Conservation (phyloP, 169 alveolate genomes). For the Babesia bigemina region DNA sequence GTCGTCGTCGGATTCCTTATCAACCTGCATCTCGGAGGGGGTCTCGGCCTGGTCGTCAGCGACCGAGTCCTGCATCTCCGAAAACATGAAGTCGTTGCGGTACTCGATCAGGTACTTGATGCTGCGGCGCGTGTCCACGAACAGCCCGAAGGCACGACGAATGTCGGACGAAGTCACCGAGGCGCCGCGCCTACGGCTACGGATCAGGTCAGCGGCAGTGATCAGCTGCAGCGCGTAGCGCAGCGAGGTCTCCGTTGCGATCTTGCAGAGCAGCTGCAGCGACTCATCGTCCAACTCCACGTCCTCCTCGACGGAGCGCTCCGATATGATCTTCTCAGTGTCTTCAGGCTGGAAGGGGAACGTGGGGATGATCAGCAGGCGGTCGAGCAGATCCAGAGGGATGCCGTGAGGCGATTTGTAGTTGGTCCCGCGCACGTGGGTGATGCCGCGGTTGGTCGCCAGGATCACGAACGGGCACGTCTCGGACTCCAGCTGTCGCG, state of each 20-base stretch:
- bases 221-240: constrained; percentile 93
- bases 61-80: constrained; percentile 67
- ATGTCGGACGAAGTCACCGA: constrained; percentile 93
- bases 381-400: constrained; percentile 97
- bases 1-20: too few relatives aligned
- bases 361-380: constrained; percentile 96
- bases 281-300: constrained; percentile 97
- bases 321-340: constrained; percentile 87
- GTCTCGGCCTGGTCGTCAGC: too few relatives aligned
- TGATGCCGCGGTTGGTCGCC: constrained; percentile 99
- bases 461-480: constrained; percentile 96
- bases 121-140: constrained; percentile 95
- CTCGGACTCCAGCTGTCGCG: constrained; percentile 91
- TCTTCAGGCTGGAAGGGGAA: constrained; percentile 93
- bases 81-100: constrained; percentile 89
- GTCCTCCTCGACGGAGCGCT: constrained; percentile 97
- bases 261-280: constrained; percentile 91
- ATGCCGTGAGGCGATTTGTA: constrained; percentile 98
- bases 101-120: constrained; percentile 92
- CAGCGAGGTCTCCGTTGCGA: constrained; percentile 93
- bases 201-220: constrained; percentile 87
- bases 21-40: too few relatives aligned
- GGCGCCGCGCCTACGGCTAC: constrained; percentile 85
- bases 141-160: constrained; percentile 92
- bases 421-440: constrained; percentile 96